Percentiles rank a stretch among this genome's conserved stretches.
Evolutionary conservation across 2,329 filamentous ascomycete species (phyloP).

Genomic region (Fusarium sp.): DNA sequence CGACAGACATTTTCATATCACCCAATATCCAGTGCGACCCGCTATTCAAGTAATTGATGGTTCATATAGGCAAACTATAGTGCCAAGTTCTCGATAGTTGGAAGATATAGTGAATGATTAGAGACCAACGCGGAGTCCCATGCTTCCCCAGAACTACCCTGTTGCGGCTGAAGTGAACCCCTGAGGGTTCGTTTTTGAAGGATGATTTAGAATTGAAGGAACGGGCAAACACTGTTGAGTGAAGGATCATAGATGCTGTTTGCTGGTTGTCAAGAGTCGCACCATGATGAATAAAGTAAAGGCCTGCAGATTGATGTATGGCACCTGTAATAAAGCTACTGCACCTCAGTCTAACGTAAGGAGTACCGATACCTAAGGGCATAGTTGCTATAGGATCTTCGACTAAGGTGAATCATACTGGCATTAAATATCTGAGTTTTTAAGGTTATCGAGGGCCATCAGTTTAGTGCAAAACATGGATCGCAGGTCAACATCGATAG

Average conservation of each 20-base stretch:
- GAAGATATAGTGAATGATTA: background rate
- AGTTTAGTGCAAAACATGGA: background rate
- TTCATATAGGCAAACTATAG: too few relatives aligned
- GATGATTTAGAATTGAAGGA: slow-evolving; percentile 21
- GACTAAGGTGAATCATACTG: background rate
- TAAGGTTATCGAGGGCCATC: slow-evolving; percentile 1
- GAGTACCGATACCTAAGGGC: background rate
- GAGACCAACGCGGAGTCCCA: background rate
- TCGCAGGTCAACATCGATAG: background rate
- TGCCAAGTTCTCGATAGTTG: background rate
- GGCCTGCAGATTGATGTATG: slow-evolving; percentile 6
- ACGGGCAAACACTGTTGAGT: background rate
- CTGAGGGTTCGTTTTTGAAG: slow-evolving; percentile 15
- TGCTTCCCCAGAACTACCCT: slow-evolving; percentile 1
- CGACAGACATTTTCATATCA: background rate
- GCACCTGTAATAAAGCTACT: background rate
- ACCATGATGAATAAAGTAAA: slow-evolving; percentile 17
- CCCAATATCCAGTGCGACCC: background rate
- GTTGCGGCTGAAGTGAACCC: slow-evolving; percentile 34
- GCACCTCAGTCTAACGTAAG: background rate
- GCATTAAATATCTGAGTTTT: background rate
- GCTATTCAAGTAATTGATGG: too few relatives aligned
- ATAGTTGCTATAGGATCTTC: background rate
- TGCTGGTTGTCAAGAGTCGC: slow-evolving; percentile 22
- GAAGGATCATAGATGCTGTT: background rate